These are phyloP conservation scores for Citrullus mucosospermus DNA, from an alignment of 306 rosid genomes.

Conservation along the genomic window DNA sequence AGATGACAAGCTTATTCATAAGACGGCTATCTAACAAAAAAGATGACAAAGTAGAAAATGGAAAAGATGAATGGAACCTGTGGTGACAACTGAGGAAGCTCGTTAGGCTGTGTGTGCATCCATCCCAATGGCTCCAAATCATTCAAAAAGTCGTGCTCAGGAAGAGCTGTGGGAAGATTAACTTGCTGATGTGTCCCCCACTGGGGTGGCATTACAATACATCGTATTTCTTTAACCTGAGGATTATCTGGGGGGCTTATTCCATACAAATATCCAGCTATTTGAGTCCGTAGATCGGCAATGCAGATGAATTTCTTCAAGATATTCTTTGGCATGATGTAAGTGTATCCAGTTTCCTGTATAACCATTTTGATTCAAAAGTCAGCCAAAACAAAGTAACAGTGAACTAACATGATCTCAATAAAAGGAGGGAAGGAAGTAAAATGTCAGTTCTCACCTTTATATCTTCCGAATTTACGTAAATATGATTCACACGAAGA, in stretches of 20 bases:
- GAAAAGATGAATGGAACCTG: conserved; percentile 36
- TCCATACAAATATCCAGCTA: conserved; percentile 91
- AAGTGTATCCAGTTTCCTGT: conserved; percentile 99
- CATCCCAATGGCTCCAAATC: conserved; percentile 99
- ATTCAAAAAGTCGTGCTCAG: conserved; percentile 91
- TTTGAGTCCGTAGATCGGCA: conserved; percentile 95
- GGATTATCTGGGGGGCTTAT: conserved; percentile 97
- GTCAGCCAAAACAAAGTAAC: conserved; percentile 1
- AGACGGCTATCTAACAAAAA: not conserved
- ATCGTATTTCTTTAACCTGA: conserved; percentile 93
- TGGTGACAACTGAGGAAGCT: conserved; percentile 93
- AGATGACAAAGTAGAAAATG: not conserved
- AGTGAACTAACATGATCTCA: not conserved
- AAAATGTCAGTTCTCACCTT: conserved; percentile 32
- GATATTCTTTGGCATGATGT: conserved; percentile 95
- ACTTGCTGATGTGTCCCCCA: conserved; percentile 99
- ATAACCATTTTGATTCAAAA: conserved; percentile 4
- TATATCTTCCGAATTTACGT: conserved; percentile 95
- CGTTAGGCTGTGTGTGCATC: conserved; percentile 99
- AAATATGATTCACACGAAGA: conserved; percentile 95
- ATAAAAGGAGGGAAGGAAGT: not conserved
- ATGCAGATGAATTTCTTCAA: conserved; percentile 94
- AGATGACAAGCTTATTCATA: not conserved
- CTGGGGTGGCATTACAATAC: conserved; percentile 96
- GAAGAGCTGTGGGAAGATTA: conserved; percentile 85